Evolutionary conservation across 805 yeast genomes (phyloP).

Genomic region (Kazachstania kunashirensis): DNA sequence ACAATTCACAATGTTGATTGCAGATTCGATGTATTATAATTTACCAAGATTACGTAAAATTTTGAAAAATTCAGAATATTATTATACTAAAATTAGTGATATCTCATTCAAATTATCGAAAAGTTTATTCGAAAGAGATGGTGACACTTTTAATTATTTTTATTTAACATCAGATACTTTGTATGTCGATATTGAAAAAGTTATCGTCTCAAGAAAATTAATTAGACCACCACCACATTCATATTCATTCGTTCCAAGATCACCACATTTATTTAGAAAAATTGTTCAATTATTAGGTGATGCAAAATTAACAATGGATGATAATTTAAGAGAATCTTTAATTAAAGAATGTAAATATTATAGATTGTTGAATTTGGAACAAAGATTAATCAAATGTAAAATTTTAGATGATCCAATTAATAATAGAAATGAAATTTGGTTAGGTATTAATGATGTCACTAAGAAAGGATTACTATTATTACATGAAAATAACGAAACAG

Average conservation of each 20-base stretch:
- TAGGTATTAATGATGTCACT: conserved; percentile 40
- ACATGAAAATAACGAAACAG: neutral
- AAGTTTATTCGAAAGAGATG: conserved; percentile 43
- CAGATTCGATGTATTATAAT: conserved; percentile 66
- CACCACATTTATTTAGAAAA: conserved; percentile 45
- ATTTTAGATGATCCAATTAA: conserved; percentile 45
- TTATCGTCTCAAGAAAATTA: conserved; percentile 33
- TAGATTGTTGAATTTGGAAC: conserved; percentile 66
- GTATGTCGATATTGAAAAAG: conserved; percentile 40
- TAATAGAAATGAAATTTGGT: conserved; percentile 44
- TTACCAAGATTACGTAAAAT: conserved; percentile 45
- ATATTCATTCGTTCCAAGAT: conserved; percentile 40
- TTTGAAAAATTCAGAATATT: conserved; percentile 45
- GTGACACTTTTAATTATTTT: conserved; percentile 73
- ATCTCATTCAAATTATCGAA: conserved; percentile 50
- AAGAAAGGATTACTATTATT: conserved; percentile 27
- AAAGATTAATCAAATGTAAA: conserved; percentile 46
- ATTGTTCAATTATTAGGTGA: conserved; percentile 51
- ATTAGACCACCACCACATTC: conserved; percentile 74
- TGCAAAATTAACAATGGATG: conserved; percentile 39
- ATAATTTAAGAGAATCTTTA: conserved; percentile 46
- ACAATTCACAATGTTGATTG: conserved; percentile 50
- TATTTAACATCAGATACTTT: conserved; percentile 48
- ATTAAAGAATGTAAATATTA: conserved; percentile 69
- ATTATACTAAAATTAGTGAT: conserved; percentile 49